phyloP scores from a whole-genome alignment of 139 green algal genomes.

The Volvox africanus region DNA sequence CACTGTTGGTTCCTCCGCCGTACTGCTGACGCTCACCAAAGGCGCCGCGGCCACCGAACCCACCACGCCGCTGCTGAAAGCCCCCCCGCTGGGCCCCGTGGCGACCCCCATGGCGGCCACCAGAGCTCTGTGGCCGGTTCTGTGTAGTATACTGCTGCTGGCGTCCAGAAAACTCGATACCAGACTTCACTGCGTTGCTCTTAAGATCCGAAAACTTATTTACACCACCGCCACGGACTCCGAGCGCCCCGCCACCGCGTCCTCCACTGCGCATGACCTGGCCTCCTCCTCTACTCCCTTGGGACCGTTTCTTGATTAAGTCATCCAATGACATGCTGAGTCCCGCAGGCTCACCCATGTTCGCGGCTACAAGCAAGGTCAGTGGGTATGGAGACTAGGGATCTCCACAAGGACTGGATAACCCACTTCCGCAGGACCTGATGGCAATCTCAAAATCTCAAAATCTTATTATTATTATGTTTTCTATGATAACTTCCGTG shows the following conservation, averaged over 20 bases:
- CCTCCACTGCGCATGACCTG: neutral
- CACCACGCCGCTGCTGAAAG: slow-evolving; percentile 16
- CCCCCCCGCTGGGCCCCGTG: neutral
- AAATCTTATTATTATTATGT: no score
- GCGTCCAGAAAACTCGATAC: neutral
- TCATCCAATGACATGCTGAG: slow-evolving; percentile 37
- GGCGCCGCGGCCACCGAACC: neutral
- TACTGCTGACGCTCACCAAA: neutral
- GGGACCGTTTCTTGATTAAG: slow-evolving; percentile 32
- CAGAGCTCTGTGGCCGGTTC: neutral
- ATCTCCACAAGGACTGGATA: no score
- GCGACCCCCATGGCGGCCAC: neutral
- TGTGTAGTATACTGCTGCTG: slow-evolving; percentile 16
- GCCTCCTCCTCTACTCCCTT: slow-evolving; percentile 9
- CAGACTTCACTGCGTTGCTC: neutral
- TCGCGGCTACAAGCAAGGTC: neutral
- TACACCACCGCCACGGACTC: slow-evolving; percentile 21
- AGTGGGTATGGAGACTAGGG: no score
- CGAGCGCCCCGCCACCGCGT: neutral
- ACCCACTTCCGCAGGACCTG: no score
- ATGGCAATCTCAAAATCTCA: no score
- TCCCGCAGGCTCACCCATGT: slow-evolving; percentile 26
- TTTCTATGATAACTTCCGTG: no score
- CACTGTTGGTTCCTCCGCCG: neutral
- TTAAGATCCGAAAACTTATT: slow-evolving; percentile 27